Base-by-base conservation (phyloP, 352 stramenopile genomes). In the Paralagenidium karlingii region DNA sequence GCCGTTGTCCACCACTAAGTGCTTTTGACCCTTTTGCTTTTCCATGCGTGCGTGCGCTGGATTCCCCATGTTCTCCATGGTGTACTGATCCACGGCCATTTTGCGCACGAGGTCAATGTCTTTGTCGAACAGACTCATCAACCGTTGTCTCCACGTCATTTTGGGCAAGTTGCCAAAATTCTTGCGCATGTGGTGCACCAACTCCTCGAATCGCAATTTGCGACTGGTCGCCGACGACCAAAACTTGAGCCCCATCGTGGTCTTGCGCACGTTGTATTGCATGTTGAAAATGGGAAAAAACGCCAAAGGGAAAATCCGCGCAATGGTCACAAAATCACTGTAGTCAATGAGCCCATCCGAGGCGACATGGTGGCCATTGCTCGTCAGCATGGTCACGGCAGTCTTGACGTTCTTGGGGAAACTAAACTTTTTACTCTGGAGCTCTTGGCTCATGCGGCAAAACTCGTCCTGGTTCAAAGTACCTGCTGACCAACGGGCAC, bases 231-330 rank as follows among this genome's bases (percentile, higher is more conserved):
- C 45, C 12, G 45, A 11, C 12, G 52, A 33, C 67, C 70, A 84
- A 24, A 81, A 74, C 2, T 40, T 38, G 44, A 82, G 63, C 6
- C 68, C 70, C 18, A 82, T 40, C 10, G 65, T 55, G 20, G 55
- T 60, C 1, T 36, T 31, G 4, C 58, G 70, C 6, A 79, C 61
- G 26, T 79, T 80, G 33, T 63, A 55, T 45, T 84, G 70, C 18
- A 84, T 57, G 22, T 84, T 66, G 24, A 75, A 13, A 24, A 84
- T 63, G 8, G 70, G 70, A 36, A 73, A 84, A 47, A 84, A 82
- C 4, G 70, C 70, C 1, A 66, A 50, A 25, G 71, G 68, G 40
- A 81, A 84, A 32, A 79, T 58, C 12, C 52, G 27, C 24, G 51
- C 71, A 5, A 63, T 60, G 41, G 78, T 71, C 13, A 60, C 54